phyloP scores from a whole-genome alignment of 1,284 basidiomycete species.

The Hymenochaete sp. region DNA sequence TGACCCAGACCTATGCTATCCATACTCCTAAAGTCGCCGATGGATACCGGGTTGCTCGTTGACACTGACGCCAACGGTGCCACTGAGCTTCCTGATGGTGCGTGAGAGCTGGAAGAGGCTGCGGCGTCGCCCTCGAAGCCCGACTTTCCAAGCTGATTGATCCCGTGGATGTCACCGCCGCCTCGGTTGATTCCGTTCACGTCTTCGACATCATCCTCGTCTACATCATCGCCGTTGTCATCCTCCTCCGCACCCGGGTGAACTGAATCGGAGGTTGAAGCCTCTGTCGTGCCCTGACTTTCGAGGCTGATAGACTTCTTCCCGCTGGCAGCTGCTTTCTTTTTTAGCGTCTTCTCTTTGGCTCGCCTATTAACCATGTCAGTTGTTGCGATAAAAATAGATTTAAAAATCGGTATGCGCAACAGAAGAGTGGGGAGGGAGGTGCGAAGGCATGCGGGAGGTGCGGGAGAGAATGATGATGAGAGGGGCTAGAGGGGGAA shows the following conservation, averaged over 20 bases:
- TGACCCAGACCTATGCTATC: too few species aligned
- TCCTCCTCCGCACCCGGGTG: slow-evolving; percentile 12
- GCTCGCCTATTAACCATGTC: slow-evolving; percentile 47
- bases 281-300: slow-evolving; percentile 6
- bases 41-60: too few species aligned
- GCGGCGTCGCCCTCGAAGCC: too few species aligned
- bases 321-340: slow-evolving; percentile 22
- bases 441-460: not conserved
- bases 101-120: slow-evolving; percentile 6
- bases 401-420: not conserved
- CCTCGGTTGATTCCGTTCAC: too few species aligned
- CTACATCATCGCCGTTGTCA: slow-evolving; percentile 14
- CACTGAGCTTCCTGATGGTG: slow-evolving; percentile 1
- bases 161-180: too few species aligned
- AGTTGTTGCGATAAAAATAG: not conserved
- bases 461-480: not conserved
- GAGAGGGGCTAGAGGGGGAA: slow-evolving; percentile 3
- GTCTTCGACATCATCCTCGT: slow-evolving; percentile 4
- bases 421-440: not conserved
- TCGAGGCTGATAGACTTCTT: slow-evolving; percentile 12
- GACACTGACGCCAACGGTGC: slow-evolving; percentile 3
- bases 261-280: too few species aligned
- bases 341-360: slow-evolving; percentile 61
- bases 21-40: too few species aligned
- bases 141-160: too few species aligned